phyloP scores from a whole-genome alignment of 805 yeast species.

The Ogataea zsoltii region DNA sequence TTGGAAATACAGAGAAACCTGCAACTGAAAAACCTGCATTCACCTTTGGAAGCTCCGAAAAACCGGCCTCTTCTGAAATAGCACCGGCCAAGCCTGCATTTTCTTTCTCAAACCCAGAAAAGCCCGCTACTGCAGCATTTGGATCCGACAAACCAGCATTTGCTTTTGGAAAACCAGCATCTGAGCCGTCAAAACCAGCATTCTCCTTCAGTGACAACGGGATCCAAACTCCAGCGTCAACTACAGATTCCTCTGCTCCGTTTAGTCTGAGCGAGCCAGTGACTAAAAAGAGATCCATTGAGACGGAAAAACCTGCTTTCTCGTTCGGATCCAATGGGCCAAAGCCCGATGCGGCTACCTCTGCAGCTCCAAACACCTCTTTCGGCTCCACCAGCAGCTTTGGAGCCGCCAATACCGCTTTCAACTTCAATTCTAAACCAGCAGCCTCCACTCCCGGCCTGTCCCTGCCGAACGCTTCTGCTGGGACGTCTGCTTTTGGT shows the following conservation, averaged over 20 bases:
- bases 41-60: background rate
- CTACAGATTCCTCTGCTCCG: slow-evolving; percentile 1
- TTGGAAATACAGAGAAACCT: background rate
- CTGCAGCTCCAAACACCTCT: background rate
- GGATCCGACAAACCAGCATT: too few relatives aligned
- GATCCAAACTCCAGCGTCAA: slow-evolving; percentile 1
- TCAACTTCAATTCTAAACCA: slow-evolving; percentile 6
- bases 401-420: slow-evolving; percentile 8
- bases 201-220: slow-evolving; percentile 7
- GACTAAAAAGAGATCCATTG: background rate
- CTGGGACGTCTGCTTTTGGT: slow-evolving; percentile 8
- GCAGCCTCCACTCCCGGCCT: slow-evolving; percentile 3
- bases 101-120: too few relatives aligned
- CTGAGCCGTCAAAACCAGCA: background rate
- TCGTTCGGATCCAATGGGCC: background rate
- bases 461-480: slow-evolving; percentile 7
- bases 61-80: background rate
- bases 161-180: too few relatives aligned
- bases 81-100: too few relatives aligned
- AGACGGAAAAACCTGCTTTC: too few relatives aligned
- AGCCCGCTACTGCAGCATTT: too few relatives aligned
- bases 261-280: slow-evolving; percentile 1
- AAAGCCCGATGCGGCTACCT: background rate
- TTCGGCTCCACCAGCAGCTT: slow-evolving; percentile 5
- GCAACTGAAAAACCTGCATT: slow-evolving; percentile 1